Evolutionary conservation across 2,329 filamentous ascomycete genomes (phyloP).

Genomic region (Arachnomyces sp.): DNA sequence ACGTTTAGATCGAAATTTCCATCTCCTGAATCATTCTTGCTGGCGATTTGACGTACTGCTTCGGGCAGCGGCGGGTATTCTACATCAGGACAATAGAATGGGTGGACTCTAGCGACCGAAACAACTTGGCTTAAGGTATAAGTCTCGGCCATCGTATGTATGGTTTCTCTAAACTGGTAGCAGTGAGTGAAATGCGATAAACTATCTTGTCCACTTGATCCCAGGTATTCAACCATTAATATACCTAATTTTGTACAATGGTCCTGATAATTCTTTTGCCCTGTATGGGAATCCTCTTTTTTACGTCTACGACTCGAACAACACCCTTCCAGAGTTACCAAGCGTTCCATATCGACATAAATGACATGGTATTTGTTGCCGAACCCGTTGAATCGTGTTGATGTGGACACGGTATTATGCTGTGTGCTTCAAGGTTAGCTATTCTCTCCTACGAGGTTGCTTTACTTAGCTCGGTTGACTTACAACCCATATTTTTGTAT

Average conservation of each 20-base stretch:
- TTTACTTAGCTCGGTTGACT: background rate
- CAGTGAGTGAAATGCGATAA: too few species aligned
- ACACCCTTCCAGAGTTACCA: too few species aligned
- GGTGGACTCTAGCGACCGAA: conserved; percentile 28
- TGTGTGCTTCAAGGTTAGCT: background rate
- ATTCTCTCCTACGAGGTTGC: background rate
- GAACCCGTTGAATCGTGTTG: conserved; percentile 22
- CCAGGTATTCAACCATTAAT: too few species aligned
- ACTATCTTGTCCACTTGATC: too few species aligned
- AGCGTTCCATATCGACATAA: conserved; percentile 22
- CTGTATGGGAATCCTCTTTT: too few species aligned
- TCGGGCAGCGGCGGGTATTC: conserved; percentile 26
- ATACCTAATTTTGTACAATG: too few species aligned
- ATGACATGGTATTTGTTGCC: conserved; percentile 8
- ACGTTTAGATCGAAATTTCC: background rate
- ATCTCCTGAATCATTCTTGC: background rate
- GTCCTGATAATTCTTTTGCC: too few species aligned
- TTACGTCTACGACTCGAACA: too few species aligned
- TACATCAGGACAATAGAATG: conserved; percentile 24
- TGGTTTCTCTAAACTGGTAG: background rate
- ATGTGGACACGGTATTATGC: conserved; percentile 14
- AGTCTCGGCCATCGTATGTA: conserved; percentile 1
- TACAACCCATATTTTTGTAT: conserved; percentile 20
- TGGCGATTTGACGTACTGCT: conserved; percentile 2
- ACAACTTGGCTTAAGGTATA: conserved; percentile 26